Evolutionary conservation across 768 basidiomycete species (phyloP), one percentile per base, ranked within the genome.

Genomic region (Agrocybe praecox): DNA sequence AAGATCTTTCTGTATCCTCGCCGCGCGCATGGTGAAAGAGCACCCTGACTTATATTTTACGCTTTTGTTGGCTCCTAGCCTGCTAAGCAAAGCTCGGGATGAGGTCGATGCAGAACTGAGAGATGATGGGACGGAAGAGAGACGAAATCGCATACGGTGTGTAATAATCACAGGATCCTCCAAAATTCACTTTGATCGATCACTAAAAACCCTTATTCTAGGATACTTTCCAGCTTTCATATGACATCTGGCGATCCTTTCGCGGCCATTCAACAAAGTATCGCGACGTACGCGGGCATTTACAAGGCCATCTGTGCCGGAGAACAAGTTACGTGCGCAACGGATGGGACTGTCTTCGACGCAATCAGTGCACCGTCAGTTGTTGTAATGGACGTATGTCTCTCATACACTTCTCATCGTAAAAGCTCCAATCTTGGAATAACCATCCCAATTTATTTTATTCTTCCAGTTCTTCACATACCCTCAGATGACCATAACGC

Each of bases 1-100:
- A 4, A 51, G 55, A 29, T 32, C 55, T 6, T 56, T 56, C 33
- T 56, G 55, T 32, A 40, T 56, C n/a, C 21, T 56, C 6, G 55
- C 43, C 15, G 49, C 55, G 8, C 55, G 55, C 14, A 14, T 56
- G 15, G 44, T 47, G 19, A 50, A 56, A 19, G 55, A 51, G 33
- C n/a, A 56, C 24, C 49, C 44, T 15, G 50, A 56, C 19, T 17
- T 24, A 18, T 32, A 43, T 12, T 43, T 56, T 2, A 51, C 55
- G 6, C n/a, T 40, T 14, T n/a, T 40, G 5, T 12, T 40, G 6
- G 14, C 36, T 4, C 36, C 36, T 40, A 40, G 6, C n/a, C 36
- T 40, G 36, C 36, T 40, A 12, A n/a, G n/a, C 36, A 40, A 40
- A 40, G 36, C 36, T 4, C 12, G 12, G 14, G 36, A 40, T 40